Evolutionary conservation across 768 basidiomycete species (phyloP).

Genomic region (Boletus edulis): DNA sequence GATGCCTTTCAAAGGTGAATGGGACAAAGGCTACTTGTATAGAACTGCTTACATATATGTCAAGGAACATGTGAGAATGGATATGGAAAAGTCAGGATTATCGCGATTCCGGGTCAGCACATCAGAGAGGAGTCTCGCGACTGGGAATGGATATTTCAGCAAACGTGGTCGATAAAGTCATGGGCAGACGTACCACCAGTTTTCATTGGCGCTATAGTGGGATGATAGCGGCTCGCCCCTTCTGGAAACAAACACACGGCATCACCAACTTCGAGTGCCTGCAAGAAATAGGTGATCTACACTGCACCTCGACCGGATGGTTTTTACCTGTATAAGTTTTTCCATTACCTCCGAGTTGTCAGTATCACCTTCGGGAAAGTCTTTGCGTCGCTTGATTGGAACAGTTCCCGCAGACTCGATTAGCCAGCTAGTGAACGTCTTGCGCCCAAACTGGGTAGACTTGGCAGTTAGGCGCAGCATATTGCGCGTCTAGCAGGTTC

Average conservation of each 20-base stretch:
- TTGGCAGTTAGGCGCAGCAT: constrained; percentile 87
- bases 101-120: constrained; percentile 66
- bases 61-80: constrained; percentile 73
- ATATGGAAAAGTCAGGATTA: constrained; percentile 68
- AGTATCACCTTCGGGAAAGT: constrained; percentile 48
- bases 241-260: constrained; percentile 85
- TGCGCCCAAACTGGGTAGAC: constrained; percentile 78
- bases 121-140: constrained; percentile 79
- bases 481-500: constrained; percentile 55
- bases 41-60: constrained; percentile 64
- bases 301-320: not conserved
- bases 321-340: constrained; percentile 59
- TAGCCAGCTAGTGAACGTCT: constrained; percentile 86
- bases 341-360: constrained; percentile 74
- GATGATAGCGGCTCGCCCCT: constrained; percentile 82
- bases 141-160: constrained; percentile 35
- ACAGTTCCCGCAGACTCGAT: constrained; percentile 88
- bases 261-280: constrained; percentile 77
- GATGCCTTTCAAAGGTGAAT: constrained; percentile 50
- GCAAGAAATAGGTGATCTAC: constrained; percentile 11
- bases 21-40: not conserved
- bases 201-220: constrained; percentile 83
- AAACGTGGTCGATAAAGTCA: not conserved
- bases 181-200: constrained; percentile 64
- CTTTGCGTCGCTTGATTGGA: constrained; percentile 76